Conservation (phyloP, 148 eudicot genomes). For the Fagopyrum homotropicum region DNA sequence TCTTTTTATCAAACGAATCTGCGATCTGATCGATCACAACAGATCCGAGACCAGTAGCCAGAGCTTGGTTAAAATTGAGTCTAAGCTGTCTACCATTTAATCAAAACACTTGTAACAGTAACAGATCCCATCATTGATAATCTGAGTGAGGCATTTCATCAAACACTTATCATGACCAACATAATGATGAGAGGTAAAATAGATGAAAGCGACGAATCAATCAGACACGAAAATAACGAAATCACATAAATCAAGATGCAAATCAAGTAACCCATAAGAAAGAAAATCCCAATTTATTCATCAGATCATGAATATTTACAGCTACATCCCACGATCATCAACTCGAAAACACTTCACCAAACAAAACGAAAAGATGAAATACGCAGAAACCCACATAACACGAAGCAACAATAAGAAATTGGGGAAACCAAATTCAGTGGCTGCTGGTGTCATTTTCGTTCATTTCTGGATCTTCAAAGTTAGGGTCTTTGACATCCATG, state of each 20-base stretch:
- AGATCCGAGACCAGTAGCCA: neutral
- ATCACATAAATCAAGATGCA: neutral
- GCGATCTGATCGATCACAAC: neutral
- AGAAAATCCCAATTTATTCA: neutral
- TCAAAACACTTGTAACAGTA: neutral
- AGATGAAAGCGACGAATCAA: neutral
- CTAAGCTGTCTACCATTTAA: neutral
- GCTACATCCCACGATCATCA: neutral
- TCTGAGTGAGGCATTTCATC: neutral
- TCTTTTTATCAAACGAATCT: neutral
- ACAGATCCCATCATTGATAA: neutral
- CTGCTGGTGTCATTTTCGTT: neutral
- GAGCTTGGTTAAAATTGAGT: neutral
- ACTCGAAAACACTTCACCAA: neutral
- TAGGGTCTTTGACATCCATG: slow-evolving; percentile 54
- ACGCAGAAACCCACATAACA: neutral
- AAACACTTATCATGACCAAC: neutral
- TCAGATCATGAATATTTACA: slow-evolving; percentile 7
- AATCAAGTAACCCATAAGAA: neutral
- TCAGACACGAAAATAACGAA: neutral
- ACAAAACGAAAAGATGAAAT: neutral
- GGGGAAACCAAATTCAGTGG: neutral
- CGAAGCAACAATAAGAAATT: neutral
- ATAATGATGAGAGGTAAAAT: neutral
- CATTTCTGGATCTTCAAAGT: slow-evolving; percentile 29